Evolutionary conservation across 2,329 filamentous ascomycete genomes (phyloP).

Genomic region (Fusarium avenaceum): DNA sequence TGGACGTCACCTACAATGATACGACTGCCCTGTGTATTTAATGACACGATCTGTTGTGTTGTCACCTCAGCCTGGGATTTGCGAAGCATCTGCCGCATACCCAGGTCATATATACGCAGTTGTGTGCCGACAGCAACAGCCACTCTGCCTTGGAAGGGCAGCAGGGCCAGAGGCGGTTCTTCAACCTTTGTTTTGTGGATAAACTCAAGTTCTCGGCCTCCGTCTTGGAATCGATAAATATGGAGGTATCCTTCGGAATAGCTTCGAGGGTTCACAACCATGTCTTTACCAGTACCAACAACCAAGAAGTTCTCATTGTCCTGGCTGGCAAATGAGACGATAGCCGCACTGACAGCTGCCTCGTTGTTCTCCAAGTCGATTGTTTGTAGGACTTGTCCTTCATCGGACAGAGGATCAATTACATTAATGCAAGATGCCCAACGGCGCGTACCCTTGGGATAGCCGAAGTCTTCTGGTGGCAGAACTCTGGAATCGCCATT

Average conservation of each 20-base stretch:
- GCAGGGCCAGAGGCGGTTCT: constrained; percentile 87
- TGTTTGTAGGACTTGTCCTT: constrained; percentile 77
- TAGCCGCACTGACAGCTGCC: constrained; percentile 86
- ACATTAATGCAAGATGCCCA: constrained; percentile 98
- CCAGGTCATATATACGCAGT: constrained; percentile 90
- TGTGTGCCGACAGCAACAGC: constrained; percentile 87
- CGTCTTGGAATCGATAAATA: constrained; percentile 89
- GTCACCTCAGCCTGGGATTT: constrained; percentile 88
- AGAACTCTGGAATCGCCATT: constrained; percentile 80
- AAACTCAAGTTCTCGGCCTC: constrained; percentile 90
- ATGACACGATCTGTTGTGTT: constrained; percentile 85
- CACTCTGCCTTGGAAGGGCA: constrained; percentile 92
- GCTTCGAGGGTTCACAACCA: constrained; percentile 81
- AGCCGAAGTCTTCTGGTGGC: constrained; percentile 87
- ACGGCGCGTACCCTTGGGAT: constrained; percentile 83
- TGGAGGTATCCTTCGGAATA: constrained; percentile 88
- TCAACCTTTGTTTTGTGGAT: constrained; percentile 97
- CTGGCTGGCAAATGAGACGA: constrained; percentile 88
- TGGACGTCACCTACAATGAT: constrained; percentile 94
- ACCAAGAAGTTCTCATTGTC: constrained; percentile 92
- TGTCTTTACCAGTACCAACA: constrained; percentile 93
- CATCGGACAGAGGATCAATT: constrained; percentile 83
- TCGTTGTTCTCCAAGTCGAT: constrained; percentile 91
- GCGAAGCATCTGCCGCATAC: constrained; percentile 90
- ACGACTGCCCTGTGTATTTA: constrained; percentile 91